Percentiles rank a stretch among this genome's conserved stretches.
These are phyloP conservation scores for Capsicum pubescens DNA, from an alignment of 257 asterid genomes.

Conservation along the genomic window DNA sequence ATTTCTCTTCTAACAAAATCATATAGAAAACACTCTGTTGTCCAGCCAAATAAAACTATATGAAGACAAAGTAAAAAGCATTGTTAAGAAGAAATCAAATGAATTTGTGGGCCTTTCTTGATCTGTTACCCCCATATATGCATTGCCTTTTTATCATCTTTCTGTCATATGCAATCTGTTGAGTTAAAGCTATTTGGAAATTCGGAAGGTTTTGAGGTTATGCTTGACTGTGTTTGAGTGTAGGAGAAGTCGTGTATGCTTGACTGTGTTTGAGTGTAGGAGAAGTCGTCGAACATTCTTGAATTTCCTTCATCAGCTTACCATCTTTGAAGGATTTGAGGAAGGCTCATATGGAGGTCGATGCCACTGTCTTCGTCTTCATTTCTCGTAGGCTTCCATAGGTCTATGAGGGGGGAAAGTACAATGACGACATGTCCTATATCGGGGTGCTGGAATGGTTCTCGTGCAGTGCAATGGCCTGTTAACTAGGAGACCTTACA, in stretches of 20 bases:
- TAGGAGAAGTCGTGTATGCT: conserved; percentile 63
- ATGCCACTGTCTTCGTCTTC: too few species aligned
- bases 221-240: conserved; percentile 78
- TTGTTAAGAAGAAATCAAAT: conserved; percentile 7
- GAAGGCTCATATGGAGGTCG: too few species aligned
- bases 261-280: too few species aligned
- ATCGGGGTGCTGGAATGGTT: too few species aligned
- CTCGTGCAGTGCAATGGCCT: too few species aligned
- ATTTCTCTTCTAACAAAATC: background rate
- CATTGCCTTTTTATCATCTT: conserved; percentile 43
- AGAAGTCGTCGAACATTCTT: too few species aligned
- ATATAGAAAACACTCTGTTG: background rate
- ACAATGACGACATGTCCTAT: too few species aligned
- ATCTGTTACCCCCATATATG: conserved; percentile 35
- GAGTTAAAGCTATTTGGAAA: conserved; percentile 74
- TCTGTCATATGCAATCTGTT: conserved; percentile 70
- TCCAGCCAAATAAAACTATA: conserved; percentile 8
- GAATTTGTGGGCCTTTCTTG: background rate
- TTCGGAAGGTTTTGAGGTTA: conserved; percentile 74
- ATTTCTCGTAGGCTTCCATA: too few species aligned
- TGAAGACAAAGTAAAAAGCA: background rate
- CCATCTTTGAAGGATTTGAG: too few species aligned
- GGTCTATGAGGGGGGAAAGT: too few species aligned
- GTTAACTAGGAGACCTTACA: too few species aligned
- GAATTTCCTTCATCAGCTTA: too few species aligned